Conservation (phyloP, 257 asterid species). For the Mentha longifolia region DNA sequence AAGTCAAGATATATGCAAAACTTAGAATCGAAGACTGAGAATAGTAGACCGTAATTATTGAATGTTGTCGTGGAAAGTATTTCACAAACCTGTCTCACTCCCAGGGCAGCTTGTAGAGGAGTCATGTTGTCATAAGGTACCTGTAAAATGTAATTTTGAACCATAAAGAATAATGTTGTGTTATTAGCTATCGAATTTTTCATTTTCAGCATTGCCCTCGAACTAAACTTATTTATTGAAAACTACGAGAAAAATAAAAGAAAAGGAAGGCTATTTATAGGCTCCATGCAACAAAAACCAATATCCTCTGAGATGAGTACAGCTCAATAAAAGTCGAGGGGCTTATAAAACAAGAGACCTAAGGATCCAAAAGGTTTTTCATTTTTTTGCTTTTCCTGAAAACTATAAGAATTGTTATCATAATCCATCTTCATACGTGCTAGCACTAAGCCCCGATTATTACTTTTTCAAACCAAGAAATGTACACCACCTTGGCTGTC, state of each 20-base stretch:
- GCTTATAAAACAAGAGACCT: not conserved
- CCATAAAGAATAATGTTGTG: not conserved
- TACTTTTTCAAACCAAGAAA: conserved; percentile 5
- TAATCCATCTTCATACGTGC: not conserved
- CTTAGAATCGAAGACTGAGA: not conserved
- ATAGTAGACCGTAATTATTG: not conserved
- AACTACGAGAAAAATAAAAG: not conserved
- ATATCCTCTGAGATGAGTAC: not conserved
- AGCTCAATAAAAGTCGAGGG: not conserved
- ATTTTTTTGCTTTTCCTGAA: not conserved
- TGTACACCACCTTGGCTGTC: conserved; percentile 67
- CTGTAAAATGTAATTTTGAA: conserved; percentile 35
- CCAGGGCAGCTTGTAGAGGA: conserved; percentile 85
- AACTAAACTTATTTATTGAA: not conserved
- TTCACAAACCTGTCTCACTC: conserved; percentile 85
- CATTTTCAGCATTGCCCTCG: not conserved
- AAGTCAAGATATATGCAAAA: conserved; percentile 1
- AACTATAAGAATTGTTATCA: not conserved
- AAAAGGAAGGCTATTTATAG: not conserved
- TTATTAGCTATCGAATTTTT: not conserved
- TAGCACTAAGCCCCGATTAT: conserved; percentile 25
- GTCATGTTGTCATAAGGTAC: conserved; percentile 84
- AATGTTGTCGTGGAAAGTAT: conserved; percentile 7
- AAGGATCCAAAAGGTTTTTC: not conserved
- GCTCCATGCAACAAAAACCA: not conserved